These are phyloP conservation scores for Mortierella sp. DNA, from an alignment of 371 early-diverging fungal genomes.

Conservation along the genomic window DNA sequence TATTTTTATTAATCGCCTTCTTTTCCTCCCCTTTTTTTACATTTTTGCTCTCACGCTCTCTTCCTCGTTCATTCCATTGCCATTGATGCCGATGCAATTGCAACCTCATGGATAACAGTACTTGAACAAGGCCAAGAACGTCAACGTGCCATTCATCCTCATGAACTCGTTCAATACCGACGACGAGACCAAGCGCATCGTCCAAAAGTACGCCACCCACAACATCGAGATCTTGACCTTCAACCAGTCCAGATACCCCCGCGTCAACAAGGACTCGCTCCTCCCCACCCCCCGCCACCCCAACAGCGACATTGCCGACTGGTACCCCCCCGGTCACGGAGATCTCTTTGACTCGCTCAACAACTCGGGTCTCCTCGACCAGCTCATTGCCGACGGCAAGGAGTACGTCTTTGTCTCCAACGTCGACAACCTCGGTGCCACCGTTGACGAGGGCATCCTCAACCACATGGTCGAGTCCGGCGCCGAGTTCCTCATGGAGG, in stretches of 20 bases:
- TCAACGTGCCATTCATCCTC: conserved; percentile 96
- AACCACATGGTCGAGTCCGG: conserved; percentile 92
- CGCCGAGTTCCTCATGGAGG: conserved; percentile 99
- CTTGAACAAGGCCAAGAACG: conserved; percentile 90
- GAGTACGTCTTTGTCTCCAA: conserved; percentile 99
- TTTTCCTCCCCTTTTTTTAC: neutral
- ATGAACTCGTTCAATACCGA: conserved; percentile 99
- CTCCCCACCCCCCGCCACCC: conserved; percentile 87
- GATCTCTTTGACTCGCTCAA: conserved; percentile 97
- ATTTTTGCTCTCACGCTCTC: conserved; percentile 7
- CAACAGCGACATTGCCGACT: conserved; percentile 59
- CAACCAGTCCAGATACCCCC: conserved; percentile 98
- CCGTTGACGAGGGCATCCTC: conserved; percentile 95
- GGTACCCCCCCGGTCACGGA: conserved; percentile 99
- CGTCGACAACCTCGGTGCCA: conserved; percentile 99
- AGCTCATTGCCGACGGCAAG: conserved; percentile 96
- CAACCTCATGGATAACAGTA: conserved; percentile 64
- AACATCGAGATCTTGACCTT: conserved; percentile 95
- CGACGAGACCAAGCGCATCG: conserved; percentile 96
- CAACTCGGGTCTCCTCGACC: conserved; percentile 96
- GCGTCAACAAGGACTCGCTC: conserved; percentile 95
- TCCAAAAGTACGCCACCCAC: conserved; percentile 95
- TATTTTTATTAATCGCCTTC: conserved; percentile 8
- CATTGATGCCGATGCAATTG: neutral
- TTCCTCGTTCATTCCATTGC: neutral